A percentile compares a stretch with the other conserved stretches of the same genome.
Conservation (phyloP, 441 rosid genomes). For the Pelargonium citronellum region DNA sequence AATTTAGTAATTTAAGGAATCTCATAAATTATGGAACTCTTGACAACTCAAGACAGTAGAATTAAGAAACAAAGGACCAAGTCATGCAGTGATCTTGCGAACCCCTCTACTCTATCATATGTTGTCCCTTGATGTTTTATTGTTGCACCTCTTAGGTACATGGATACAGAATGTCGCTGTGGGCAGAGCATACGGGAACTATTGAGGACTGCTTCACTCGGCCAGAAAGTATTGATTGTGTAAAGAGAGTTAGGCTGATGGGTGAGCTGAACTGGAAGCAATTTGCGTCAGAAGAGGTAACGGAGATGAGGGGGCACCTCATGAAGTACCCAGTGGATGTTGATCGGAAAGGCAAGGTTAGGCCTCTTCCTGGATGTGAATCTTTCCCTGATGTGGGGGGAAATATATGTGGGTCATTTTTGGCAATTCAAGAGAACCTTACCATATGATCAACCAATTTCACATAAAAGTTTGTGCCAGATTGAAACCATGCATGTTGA, state of each 20-base stretch:
- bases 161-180: slow-evolving; percentile 93
- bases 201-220: slow-evolving; percentile 58
- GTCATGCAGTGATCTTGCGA: too few relatives aligned
- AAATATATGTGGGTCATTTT: slow-evolving; percentile 69
- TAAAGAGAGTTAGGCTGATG: slow-evolving; percentile 49
- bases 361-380: slow-evolving; percentile 59
- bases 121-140: neutral
- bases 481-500: too few relatives aligned
- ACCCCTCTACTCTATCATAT: neutral
- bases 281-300: slow-evolving; percentile 55
- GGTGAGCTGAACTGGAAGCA: slow-evolving; percentile 71
- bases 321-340: slow-evolving; percentile 84
- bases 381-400: slow-evolving; percentile 91
- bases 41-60: too few relatives aligned
- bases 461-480: neutral
- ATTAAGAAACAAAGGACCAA: too few relatives aligned
- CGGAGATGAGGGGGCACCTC: slow-evolving; percentile 86
- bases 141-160: slow-evolving; percentile 42
- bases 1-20: too few relatives aligned
- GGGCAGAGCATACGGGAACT: slow-evolving; percentile 84
- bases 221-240: slow-evolving; percentile 80
- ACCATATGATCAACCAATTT: slow-evolving; percentile 47
- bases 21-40: too few relatives aligned
- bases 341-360: slow-evolving; percentile 77
- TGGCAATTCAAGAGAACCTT: slow-evolving; percentile 83